Evolutionary conservation across 1,139 yeast genomes (phyloP).

Genomic region (Blastobotrys capitulatus): DNA sequence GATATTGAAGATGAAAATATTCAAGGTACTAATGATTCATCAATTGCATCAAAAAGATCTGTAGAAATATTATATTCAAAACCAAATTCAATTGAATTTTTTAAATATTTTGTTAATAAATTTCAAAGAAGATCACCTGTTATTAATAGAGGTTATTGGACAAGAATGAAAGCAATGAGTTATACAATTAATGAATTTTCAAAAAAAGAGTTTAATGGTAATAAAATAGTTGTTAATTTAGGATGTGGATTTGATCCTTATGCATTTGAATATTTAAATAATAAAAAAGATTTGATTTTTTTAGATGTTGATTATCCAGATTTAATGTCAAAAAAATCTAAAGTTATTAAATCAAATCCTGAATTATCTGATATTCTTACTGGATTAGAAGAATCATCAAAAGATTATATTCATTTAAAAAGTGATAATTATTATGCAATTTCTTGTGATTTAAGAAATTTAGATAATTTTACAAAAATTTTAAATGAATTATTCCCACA

Average conservation of each 20-base stretch:
- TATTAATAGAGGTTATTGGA: conserved; percentile 80
- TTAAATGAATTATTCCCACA: conserved; percentile 32
- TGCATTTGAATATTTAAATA: conserved; percentile 60
- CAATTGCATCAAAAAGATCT: conserved; percentile 76
- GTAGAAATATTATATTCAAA: conserved; percentile 61
- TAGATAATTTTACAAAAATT: conserved; percentile 38
- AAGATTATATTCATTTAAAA: conserved; percentile 32
- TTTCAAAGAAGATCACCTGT: conserved; percentile 72
- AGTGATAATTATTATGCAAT: conserved; percentile 50
- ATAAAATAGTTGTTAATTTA: conserved; percentile 50
- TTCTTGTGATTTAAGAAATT: conserved; percentile 67
- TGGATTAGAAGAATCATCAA: background rate
- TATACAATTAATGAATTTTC: conserved; percentile 44
- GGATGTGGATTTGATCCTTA: conserved; percentile 69
- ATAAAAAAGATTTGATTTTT: conserved; percentile 40
- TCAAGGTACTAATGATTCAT: conserved; percentile 79
- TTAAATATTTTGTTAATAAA: conserved; percentile 62
- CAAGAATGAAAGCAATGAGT: conserved; percentile 67
- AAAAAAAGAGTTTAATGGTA: conserved; percentile 5
- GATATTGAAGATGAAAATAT: conserved; percentile 42
- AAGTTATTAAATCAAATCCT: conserved; percentile 44
- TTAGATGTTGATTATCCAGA: conserved; percentile 77
- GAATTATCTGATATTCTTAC: conserved; percentile 44
- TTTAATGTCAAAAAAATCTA: conserved; percentile 48
- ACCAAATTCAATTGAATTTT: conserved; percentile 44